These are phyloP conservation scores for Candida qinlingensis DNA, from an alignment of 805 yeast species.

Conservation along the genomic window DNA sequence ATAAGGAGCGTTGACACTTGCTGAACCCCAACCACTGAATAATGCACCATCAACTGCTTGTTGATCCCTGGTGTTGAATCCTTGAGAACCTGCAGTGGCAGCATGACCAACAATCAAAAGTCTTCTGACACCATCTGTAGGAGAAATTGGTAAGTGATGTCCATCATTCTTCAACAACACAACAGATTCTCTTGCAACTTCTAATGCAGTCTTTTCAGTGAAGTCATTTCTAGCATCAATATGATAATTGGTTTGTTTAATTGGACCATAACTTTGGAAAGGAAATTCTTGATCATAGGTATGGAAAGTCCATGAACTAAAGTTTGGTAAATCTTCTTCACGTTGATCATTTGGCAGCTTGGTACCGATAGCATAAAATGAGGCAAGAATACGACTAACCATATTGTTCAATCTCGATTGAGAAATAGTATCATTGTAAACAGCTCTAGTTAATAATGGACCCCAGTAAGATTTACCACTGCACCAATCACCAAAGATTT, in stretches of 20 bases:
- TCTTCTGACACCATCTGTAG: constrained; percentile 35
- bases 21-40: constrained; percentile 63
- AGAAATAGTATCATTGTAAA: constrained; percentile 50
- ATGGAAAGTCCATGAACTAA: constrained; percentile 54
- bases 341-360: constrained; percentile 31
- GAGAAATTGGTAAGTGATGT: constrained; percentile 45
- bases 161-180: constrained; percentile 50
- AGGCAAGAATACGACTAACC: constrained; percentile 55
- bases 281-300: constrained; percentile 50
- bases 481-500: constrained; percentile 46
- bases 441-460: constrained; percentile 47
- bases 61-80: constrained; percentile 50
- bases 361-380: constrained; percentile 43
- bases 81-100: constrained; percentile 46
- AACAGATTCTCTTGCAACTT: constrained; percentile 53
- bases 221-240: constrained; percentile 46
- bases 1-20: constrained; percentile 50
- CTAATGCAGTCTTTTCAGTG: constrained; percentile 43
- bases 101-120: constrained; percentile 47
- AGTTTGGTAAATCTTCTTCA: constrained; percentile 43
- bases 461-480: constrained; percentile 55
- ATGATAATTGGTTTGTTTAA: constrained; percentile 48
- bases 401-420: constrained; percentile 53
- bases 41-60: constrained; percentile 48
- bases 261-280: constrained; percentile 51